Conservation (phyloP, 345 rosid species). For the Cardamine chenopodiifolia region DNA sequence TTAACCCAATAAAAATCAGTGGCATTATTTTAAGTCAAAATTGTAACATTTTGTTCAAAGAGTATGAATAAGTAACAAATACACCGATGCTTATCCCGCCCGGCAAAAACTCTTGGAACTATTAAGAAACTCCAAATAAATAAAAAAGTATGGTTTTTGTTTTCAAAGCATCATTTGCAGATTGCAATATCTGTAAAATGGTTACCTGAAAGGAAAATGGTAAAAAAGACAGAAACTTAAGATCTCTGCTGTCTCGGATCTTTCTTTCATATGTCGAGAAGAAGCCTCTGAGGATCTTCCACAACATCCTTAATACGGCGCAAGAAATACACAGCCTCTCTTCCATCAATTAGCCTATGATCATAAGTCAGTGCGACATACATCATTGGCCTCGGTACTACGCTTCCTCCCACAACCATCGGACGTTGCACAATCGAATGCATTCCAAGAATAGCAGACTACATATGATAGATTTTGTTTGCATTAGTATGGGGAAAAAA, state of each 20-base stretch:
- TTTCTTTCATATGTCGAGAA: conserved; percentile 60
- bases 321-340: conserved; percentile 90
- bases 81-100: conserved; percentile 40
- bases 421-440: conserved; percentile 85
- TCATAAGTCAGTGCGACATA: conserved; percentile 86
- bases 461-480: conserved; percentile 16
- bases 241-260: conserved; percentile 1
- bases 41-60: conserved; percentile 26
- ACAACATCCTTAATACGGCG: conserved; percentile 89
- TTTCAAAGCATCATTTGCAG: conserved; percentile 24
- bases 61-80: conserved; percentile 18
- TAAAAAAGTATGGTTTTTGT: not conserved
- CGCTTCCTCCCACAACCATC: conserved; percentile 78
- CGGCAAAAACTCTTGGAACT: conserved; percentile 35
- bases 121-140: conserved; percentile 28
- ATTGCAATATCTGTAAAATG: conserved; percentile 19
- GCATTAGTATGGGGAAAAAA: not conserved
- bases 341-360: conserved; percentile 87
- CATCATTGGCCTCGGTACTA: conserved; percentile 93
- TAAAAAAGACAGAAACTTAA: conserved; percentile 17
- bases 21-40: conserved; percentile 40
- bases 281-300: conserved; percentile 87
- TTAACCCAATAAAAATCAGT: conserved; percentile 21
- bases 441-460: conserved; percentile 96
- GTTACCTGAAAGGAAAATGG: conserved; percentile 36